phyloP scores from a whole-genome alignment of 352 stramenopile genomes.

The Pythium coloratum region DNA sequence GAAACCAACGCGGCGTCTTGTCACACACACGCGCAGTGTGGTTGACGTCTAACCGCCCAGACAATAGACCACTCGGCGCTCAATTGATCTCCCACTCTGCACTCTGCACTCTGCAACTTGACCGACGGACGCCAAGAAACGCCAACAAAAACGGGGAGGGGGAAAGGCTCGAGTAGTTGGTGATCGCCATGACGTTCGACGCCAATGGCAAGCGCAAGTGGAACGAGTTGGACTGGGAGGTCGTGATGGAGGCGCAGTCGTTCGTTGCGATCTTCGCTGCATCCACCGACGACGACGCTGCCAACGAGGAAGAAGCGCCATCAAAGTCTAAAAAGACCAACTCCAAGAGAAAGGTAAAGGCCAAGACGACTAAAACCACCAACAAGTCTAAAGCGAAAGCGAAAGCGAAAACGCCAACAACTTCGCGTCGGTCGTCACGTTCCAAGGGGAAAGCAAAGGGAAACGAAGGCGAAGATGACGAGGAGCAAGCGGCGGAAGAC shows the following conservation, averaged over 20 bases:
- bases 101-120: neutral
- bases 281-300: slow-evolving; percentile 5
- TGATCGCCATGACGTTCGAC: slow-evolving; percentile 5
- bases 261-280: slow-evolving; percentile 65
- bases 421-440: slow-evolving; percentile 1
- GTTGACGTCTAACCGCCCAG: neutral
- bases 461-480: slow-evolving; percentile 13
- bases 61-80: slow-evolving; percentile 4
- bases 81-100: too few species aligned
- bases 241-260: slow-evolving; percentile 58
- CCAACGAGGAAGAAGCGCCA: slow-evolving; percentile 21
- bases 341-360: slow-evolving; percentile 15
- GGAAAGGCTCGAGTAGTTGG: neutral
- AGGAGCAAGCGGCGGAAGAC: slow-evolving; percentile 19
- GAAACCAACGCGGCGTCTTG: neutral
- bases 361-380: slow-evolving; percentile 3
- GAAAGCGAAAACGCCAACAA: slow-evolving; percentile 17
- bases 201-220: slow-evolving; percentile 56
- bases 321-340: slow-evolving; percentile 12
- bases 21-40: neutral
- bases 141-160: neutral
- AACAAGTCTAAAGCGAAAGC: neutral
- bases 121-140: slow-evolving; percentile 2
- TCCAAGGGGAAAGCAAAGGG: slow-evolving; percentile 10
- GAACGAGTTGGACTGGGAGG: slow-evolving; percentile 67